Evolutionary conservation across 306 rosid genomes (phyloP), one percentile per base, ranked within the genome.

Genomic region (Ammopiptanthus mongolicus): DNA sequence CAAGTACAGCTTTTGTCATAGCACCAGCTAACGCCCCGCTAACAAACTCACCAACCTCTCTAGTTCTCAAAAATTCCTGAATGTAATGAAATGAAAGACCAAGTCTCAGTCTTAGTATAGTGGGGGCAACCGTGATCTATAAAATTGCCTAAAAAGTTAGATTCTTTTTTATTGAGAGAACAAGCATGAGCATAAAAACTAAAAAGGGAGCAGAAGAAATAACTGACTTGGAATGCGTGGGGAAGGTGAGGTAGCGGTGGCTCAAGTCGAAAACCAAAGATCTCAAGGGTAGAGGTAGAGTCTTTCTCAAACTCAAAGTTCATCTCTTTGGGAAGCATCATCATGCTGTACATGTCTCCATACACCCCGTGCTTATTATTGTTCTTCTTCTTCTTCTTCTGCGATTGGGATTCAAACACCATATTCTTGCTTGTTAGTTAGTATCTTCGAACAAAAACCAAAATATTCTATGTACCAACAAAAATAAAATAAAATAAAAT

Each of bases 21-120:
- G 97, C 97, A 77, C 97, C 98, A 57, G 98, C 96, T 48, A 95
- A 79, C 33, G 97, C 97, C 28, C 93, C 97, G 57, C 98, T 95
- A 28, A 88, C 76, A 83, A 94, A 95, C 86, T 95, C 98, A 2
- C 88, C 86, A 71, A 80, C 96, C 86, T 91, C 98, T 81, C 96
- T 85, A 21, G 85, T 88, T 79, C 73, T 84, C 1, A 87, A 64
- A 53, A 90, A 73, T 14, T 83, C 91, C 98, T 95, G 89, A 80
- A 12, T 11, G 1, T 11, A 13, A 44, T 44, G 1, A 12, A 46
- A 80, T 25, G 56, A 65, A 75, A 75, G 65, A 37, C 68, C 69
- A 41, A 14, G 28, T 31, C 36, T 31, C 36, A 31, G 36, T 31
- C 36, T 31, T 31, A 31, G 36, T 31, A 31, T 6, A 25, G 28